These are phyloP conservation scores for Nannizziopsis barbatae DNA, from an alignment of 2,329 filamentous ascomycete species.

Conservation along the genomic window DNA sequence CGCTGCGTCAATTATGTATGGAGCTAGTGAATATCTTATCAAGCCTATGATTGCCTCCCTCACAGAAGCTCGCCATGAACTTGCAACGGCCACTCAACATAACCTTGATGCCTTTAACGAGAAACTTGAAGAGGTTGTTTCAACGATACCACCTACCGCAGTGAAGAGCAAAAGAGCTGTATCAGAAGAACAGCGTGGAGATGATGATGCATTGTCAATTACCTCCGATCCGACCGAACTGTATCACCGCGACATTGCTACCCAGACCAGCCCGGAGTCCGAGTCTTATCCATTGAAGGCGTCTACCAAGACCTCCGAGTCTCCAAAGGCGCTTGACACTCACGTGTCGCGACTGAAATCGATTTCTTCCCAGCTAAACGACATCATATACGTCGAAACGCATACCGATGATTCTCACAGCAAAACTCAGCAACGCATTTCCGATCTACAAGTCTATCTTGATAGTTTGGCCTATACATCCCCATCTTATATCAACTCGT, in stretches of 20 bases:
- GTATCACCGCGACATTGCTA: constrained; percentile 53
- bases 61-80: constrained; percentile 46
- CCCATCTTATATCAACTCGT: constrained; percentile 22
- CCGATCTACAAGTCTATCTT: constrained; percentile 44
- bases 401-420: constrained; percentile 24
- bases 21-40: constrained; percentile 48
- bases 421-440: constrained; percentile 26
- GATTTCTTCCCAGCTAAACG: constrained; percentile 42
- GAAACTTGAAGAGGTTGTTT: constrained; percentile 43
- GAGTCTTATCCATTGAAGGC: constrained; percentile 19
- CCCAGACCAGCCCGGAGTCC: constrained; percentile 45
- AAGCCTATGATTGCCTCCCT: constrained; percentile 48
- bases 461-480: constrained; percentile 37
- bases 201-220: constrained; percentile 36
- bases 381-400: constrained; percentile 35
- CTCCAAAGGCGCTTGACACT: constrained; percentile 18
- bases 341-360: constrained; percentile 40
- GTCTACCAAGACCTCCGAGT: constrained; percentile 17
- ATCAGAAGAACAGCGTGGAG: constrained; percentile 21
- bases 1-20: constrained; percentile 46
- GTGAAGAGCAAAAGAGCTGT: constrained; percentile 1
- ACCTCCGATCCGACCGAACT: constrained; percentile 52
- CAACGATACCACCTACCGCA: constrained; percentile 38
- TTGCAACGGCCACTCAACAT: constrained; percentile 41
- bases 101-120: constrained; percentile 47